Evolutionary conservation across 2,329 filamentous ascomycete genomes (phyloP).

Genomic region (Cordyceps sp.): DNA sequence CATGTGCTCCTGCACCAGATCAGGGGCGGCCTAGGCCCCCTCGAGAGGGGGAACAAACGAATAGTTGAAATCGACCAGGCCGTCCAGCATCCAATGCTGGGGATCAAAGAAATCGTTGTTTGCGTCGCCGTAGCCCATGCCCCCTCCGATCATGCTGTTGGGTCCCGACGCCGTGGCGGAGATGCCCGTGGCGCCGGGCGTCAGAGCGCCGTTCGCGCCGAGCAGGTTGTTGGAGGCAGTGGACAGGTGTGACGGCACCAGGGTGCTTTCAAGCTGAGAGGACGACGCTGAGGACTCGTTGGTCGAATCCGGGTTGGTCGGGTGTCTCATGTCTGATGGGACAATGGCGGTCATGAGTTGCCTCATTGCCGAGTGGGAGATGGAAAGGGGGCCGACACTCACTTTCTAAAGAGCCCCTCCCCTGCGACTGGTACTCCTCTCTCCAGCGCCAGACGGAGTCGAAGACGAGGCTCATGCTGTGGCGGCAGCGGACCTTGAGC

Average conservation of each 20-base stretch:
- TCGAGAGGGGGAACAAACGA: conserved; percentile 39
- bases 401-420: conserved; percentile 56
- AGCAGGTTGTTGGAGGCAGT: conserved; percentile 27
- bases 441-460: conserved; percentile 79
- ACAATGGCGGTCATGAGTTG: too few species aligned
- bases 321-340: conserved; percentile 56
- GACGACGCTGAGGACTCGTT: conserved; percentile 57
- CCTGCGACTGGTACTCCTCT: conserved; percentile 59
- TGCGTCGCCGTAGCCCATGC: conserved; percentile 44
- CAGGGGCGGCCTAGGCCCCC: conserved; percentile 31
- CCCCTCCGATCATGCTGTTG: conserved; percentile 29
- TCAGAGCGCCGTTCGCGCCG: conserved; percentile 32
- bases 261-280: conserved; percentile 44
- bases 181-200: conserved; percentile 30
- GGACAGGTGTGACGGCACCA: conserved; percentile 25
- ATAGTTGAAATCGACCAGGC: conserved; percentile 66
- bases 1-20: too few species aligned
- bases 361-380: too few species aligned
- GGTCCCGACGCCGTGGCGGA: conserved; percentile 20
- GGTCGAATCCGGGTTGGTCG: conserved; percentile 68
- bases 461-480: conserved; percentile 74
- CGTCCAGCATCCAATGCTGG: conserved; percentile 85
- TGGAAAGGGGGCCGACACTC: conserved; percentile 15
- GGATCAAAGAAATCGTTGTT: conserved; percentile 85
- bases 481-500: conserved; percentile 66